Conservation (phyloP, 148 eudicot genomes). For the Silene uniflora region DNA sequence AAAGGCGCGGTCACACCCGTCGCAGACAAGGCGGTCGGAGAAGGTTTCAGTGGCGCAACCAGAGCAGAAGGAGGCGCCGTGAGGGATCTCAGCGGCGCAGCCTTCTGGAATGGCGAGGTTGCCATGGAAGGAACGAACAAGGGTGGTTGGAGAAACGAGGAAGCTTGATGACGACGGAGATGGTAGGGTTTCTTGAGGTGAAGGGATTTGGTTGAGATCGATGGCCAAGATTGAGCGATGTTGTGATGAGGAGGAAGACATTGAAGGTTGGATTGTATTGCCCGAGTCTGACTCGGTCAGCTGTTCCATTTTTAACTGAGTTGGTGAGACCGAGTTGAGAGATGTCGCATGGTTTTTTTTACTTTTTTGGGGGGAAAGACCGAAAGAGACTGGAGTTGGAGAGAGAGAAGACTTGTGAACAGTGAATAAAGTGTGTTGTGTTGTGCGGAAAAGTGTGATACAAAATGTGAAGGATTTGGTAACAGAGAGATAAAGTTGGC, state of each 20-base stretch:
- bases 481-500: neutral
- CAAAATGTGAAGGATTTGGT: neutral
- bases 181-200: slow-evolving; percentile 38
- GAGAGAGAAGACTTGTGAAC: neutral
- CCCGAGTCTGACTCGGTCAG: slow-evolving; percentile 28
- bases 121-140: slow-evolving; percentile 43
- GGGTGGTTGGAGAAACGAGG: slow-evolving; percentile 31
- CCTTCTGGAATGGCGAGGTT: slow-evolving; percentile 29
- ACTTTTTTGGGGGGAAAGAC: neutral
- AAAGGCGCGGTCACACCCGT: slow-evolving; percentile 59
- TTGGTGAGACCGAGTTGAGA: neutral
- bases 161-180: slow-evolving; percentile 24
- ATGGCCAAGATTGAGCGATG: slow-evolving; percentile 27
- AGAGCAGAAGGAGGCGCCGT: slow-evolving; percentile 3
- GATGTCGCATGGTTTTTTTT: neutral
- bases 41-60: slow-evolving; percentile 18
- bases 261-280: slow-evolving; percentile 5
- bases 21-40: slow-evolving; percentile 31
- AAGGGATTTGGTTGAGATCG: slow-evolving; percentile 54
- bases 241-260: slow-evolving; percentile 12
- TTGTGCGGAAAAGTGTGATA: neutral
- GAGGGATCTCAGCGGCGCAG: slow-evolving; percentile 41
- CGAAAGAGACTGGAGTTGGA: neutral
- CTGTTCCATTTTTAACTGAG: slow-evolving; percentile 26
- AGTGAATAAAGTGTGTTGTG: neutral